Conservation (phyloP, 768 basidiomycete species). For the Fomitopsis pulvina region DNA sequence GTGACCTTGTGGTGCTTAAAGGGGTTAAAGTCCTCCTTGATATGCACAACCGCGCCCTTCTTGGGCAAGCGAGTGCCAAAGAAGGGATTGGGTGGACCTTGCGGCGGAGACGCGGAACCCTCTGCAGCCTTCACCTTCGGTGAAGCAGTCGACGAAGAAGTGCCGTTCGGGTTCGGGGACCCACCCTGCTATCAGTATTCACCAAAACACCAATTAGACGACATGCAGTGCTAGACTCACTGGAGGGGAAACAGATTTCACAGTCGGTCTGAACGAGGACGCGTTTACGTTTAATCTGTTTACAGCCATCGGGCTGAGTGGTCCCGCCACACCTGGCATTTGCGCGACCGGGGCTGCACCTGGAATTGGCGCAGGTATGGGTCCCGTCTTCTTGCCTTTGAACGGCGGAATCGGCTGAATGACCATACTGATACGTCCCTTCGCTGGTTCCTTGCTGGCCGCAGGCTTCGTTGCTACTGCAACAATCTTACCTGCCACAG, state of each 20-base stretch:
- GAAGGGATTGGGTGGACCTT: conserved; percentile 73
- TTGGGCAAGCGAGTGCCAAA: conserved; percentile 77
- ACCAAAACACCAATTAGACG: conserved; percentile 28
- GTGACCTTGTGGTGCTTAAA: conserved; percentile 84
- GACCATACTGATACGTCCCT: conserved; percentile 52
- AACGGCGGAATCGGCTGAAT: conserved; percentile 92
- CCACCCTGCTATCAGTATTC: conserved; percentile 16
- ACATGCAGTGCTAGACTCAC: conserved; percentile 6
- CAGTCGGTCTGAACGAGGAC: conserved; percentile 85
- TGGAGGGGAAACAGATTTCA: conserved; percentile 72
- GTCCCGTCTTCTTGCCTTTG: conserved; percentile 49
- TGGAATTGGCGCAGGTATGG: conserved; percentile 11
- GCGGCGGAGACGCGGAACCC: conserved; percentile 23
- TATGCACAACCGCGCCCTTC: conserved; percentile 65
- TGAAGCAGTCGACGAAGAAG: conserved; percentile 41
- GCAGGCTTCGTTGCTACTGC: conserved; percentile 11
- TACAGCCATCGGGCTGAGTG: conserved; percentile 48
- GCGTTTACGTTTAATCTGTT: conserved; percentile 84
- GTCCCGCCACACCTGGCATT: conserved; percentile 25
- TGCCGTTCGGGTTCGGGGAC: conserved; percentile 22
- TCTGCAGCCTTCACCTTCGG: conserved; percentile 59
- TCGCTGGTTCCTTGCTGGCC: conserved; percentile 13
- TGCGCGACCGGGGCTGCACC: conserved; percentile 21
- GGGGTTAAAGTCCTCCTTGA: conserved; percentile 97
- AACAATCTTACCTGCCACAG: conserved; percentile 12